Percentiles rank a stretch among this genome's conserved stretches.
phyloP scores from a whole-genome alignment of 1,139 yeast genomes.

The Candida labiduridarum region DNA sequence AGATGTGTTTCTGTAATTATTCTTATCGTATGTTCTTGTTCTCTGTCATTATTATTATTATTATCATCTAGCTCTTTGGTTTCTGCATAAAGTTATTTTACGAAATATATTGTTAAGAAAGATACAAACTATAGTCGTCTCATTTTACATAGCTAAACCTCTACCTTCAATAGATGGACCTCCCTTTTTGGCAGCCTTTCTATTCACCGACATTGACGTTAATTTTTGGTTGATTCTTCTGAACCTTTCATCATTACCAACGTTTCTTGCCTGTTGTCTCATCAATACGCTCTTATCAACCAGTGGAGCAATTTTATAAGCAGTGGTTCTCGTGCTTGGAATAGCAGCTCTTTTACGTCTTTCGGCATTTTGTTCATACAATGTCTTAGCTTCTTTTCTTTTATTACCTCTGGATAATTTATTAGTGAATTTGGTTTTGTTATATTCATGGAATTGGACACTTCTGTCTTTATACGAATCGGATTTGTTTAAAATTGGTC shows the following conservation, averaged over 20 bases:
- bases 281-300: constrained; percentile 53
- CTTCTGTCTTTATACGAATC: constrained; percentile 92
- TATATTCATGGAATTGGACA: constrained; percentile 71
- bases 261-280: constrained; percentile 44
- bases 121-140: too few species aligned
- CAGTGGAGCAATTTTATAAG: constrained; percentile 88
- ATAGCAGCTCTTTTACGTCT: constrained; percentile 93
- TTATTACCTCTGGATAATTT: constrained; percentile 44
- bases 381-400: constrained; percentile 50
- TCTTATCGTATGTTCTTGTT: constrained; percentile 7
- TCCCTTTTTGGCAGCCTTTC: constrained; percentile 54
- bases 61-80: too few species aligned
- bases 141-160: constrained; percentile 47
- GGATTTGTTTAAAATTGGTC: constrained; percentile 95
- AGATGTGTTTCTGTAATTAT: neutral
- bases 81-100: neutral
- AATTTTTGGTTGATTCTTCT: constrained; percentile 66
- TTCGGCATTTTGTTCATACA: constrained; percentile 90
- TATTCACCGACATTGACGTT: constrained; percentile 48
- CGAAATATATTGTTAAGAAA: neutral
- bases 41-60: too few species aligned
- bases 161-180: constrained; percentile 86
- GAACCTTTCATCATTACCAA: constrained; percentile 76
- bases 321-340: constrained; percentile 85
- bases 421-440: constrained; percentile 56